Percentiles rank a stretch among this genome's conserved stretches.
Conservation (phyloP, 192 early-diverging fungal genomes). For the Kickxella alabastrina region DNA sequence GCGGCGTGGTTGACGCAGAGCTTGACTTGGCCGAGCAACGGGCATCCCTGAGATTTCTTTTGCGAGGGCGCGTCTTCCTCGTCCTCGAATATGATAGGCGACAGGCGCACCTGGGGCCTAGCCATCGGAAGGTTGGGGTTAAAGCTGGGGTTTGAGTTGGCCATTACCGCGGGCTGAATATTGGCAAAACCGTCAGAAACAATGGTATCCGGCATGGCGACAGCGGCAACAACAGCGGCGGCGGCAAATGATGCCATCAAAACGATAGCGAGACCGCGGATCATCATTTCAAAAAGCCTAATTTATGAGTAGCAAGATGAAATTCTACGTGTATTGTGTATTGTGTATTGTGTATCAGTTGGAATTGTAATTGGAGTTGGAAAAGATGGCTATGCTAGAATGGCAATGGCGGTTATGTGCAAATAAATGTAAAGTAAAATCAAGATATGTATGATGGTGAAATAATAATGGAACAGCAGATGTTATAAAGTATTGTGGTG, state of each 20-base stretch:
- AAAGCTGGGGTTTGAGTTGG: neutral
- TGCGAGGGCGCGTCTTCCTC: slow-evolving; percentile 3
- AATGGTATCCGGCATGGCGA: neutral
- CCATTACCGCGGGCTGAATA: neutral
- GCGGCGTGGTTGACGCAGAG: slow-evolving; percentile 46
- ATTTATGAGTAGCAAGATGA: too few relatives aligned
- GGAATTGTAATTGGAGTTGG: too few relatives aligned
- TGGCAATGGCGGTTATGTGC: too few relatives aligned
- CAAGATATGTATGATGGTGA: too few relatives aligned
- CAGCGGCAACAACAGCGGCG: neutral
- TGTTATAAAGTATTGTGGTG: too few relatives aligned
- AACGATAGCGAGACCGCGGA: neutral
- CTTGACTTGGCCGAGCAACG: slow-evolving; percentile 39
- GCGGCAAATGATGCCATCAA: neutral
- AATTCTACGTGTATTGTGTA: too few relatives aligned
- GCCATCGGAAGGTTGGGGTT: too few relatives aligned
- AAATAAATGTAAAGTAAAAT: too few relatives aligned
- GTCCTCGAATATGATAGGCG: neutral
- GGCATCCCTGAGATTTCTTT: slow-evolving; percentile 10
- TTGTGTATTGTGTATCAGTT: too few relatives aligned
- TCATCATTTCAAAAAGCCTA: neutral
- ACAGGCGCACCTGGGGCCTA: too few relatives aligned
- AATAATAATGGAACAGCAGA: too few relatives aligned
- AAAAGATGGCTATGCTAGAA: too few relatives aligned
- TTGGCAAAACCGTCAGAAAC: slow-evolving; percentile 5